Base-by-base conservation (phyloP, 495 filamentous ascomycete genomes). In the Xylaria longipes region DNA sequence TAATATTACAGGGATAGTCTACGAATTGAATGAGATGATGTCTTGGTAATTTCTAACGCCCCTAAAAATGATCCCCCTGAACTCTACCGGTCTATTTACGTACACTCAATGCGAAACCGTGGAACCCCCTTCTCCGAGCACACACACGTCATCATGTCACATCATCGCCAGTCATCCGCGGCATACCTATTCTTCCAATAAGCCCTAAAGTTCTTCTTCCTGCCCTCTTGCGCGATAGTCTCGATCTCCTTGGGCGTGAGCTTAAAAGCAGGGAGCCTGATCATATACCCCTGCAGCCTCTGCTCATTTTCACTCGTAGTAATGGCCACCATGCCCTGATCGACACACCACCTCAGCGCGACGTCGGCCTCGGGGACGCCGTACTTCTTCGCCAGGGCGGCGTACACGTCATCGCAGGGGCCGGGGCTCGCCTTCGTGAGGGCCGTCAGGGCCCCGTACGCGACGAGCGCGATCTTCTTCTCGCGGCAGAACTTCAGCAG, bases 261-360 rank as follows among this genome's bases (percentile, higher is more conserved):
- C 74, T 90, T 89, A 80, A 97, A 96, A 27, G 68, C 64, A 6
- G 86, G 88, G 66, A 92, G 72, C 20, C 79, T 83, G 14, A 83
- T 78, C 74, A 94, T 75, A 75, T 92, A 95, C 69, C 86, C 86
- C 71, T 84, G 86, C 76, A 97, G 73, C 61, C 94, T 81, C 70
- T 91, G 80, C 81, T 95, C 91, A 71, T 87, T 97, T 45, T 82
- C 81, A 78, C 90, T 94, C 22, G 94, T 97, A 1, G 94, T 97
- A 72, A 97, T 81, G 0, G 88, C 82, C n/a, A 95, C 89, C 64
- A 92, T 81, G 50, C 90, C 93, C 76, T 94, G 92, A 72, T 97
- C 93, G 43, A 97, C 80, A 37, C 86, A 87, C 94, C 94, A 97
- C 68, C 94, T 80, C 71, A 97, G 74, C 25, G 85, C 84, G 65